These are phyloP conservation scores for Westerdykella sp. DNA, from an alignment of 2,329 filamentous ascomycete genomes.

Conservation along the genomic window DNA sequence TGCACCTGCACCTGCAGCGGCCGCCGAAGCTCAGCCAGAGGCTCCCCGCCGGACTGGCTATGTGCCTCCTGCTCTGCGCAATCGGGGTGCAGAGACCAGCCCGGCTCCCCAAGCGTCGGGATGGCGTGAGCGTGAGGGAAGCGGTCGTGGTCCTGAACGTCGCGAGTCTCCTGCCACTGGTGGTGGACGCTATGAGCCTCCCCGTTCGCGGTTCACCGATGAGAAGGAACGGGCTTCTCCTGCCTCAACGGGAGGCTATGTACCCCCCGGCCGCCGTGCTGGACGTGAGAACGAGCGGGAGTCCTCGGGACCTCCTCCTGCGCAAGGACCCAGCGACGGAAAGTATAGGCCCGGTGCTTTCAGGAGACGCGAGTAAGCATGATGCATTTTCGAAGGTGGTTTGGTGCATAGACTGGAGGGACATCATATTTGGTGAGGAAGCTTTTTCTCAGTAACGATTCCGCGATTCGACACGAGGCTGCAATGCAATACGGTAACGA, in stretches of 20 bases:
- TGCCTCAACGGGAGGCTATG: slow-evolving; percentile 26
- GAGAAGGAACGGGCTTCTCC: slow-evolving; percentile 26
- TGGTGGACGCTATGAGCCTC: slow-evolving; percentile 24
- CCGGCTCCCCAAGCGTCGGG: slow-evolving; percentile 21
- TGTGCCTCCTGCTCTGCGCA: slow-evolving; percentile 42
- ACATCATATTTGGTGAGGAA: no score
- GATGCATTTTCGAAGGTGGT: slow-evolving; percentile 5
- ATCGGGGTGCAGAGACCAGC: slow-evolving; percentile 24
- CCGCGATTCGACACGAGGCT: no score
- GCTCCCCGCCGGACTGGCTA: slow-evolving; percentile 40
- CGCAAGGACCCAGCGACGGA: slow-evolving; percentile 26
- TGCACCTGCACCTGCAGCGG: slow-evolving; percentile 21
- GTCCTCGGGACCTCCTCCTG: slow-evolving; percentile 14
- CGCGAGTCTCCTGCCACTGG: slow-evolving; percentile 32
- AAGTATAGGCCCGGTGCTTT: slow-evolving; percentile 39
- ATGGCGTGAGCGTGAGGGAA: slow-evolving; percentile 36
- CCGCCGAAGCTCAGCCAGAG: slow-evolving; percentile 17
- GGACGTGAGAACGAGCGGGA: slow-evolving; percentile 21
- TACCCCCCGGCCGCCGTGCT: slow-evolving; percentile 23
- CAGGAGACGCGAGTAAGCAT: slow-evolving; percentile 10
- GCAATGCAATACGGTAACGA: no score
- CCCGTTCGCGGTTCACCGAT: slow-evolving; percentile 25
- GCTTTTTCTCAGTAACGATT: no score
- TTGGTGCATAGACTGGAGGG: neutral
- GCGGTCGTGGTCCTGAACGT: slow-evolving; percentile 22